phyloP scores from a whole-genome alignment of 306 rosid species.

The Acmispon strigosus region DNA sequence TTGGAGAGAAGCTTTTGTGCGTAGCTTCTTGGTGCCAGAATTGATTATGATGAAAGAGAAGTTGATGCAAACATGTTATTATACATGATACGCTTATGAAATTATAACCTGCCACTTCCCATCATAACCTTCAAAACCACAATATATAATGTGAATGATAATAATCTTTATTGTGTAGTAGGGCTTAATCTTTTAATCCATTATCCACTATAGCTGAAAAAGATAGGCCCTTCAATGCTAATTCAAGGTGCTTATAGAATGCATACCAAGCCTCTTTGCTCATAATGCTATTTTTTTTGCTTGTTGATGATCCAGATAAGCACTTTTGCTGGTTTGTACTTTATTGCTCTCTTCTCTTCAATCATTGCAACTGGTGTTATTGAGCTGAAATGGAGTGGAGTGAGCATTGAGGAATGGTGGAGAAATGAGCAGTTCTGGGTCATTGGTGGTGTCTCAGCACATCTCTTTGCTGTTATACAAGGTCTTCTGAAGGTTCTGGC shows the following conservation, averaged over 20 bases:
- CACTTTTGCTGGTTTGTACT: slow-evolving; percentile 73
- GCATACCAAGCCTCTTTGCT: background rate
- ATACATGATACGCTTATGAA: background rate
- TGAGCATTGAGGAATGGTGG: slow-evolving; percentile 97
- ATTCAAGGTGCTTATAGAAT: slow-evolving; percentile 9
- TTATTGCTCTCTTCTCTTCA: slow-evolving; percentile 69
- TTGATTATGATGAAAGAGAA: too few species aligned
- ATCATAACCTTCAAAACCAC: slow-evolving; percentile 5
- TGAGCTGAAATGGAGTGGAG: slow-evolving; percentile 93
- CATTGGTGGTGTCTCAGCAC: slow-evolving; percentile 90
- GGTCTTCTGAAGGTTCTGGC: slow-evolving; percentile 79
- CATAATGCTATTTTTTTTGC: background rate
- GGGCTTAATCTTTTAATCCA: background rate
- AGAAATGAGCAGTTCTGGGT: slow-evolving; percentile 96
- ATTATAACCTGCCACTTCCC: background rate
- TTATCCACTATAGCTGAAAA: background rate
- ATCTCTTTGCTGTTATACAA: slow-evolving; percentile 77
- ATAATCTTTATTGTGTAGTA: background rate
- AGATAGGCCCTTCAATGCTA: background rate
- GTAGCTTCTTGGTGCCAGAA: too few species aligned
- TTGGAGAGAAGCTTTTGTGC: too few species aligned
- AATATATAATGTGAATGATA: background rate
- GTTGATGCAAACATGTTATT: too few species aligned
- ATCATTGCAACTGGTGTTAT: slow-evolving; percentile 74
- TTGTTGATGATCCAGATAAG: slow-evolving; percentile 59